Base-by-base conservation (phyloP, 2,329 filamentous ascomycete species). In the Claviceps cyperi region DNA sequence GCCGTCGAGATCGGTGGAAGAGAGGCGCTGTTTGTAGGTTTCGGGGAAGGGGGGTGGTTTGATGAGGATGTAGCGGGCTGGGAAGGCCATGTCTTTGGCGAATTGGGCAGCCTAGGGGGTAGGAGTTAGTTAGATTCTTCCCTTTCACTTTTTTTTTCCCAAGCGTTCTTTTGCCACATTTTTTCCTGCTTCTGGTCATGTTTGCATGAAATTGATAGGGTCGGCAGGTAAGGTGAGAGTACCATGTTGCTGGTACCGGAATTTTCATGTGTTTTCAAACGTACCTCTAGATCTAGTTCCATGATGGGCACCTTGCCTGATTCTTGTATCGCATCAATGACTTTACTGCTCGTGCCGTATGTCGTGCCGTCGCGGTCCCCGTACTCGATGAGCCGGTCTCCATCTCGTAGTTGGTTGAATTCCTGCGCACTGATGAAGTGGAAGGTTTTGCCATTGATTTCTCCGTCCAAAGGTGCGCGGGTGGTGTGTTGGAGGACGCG, bases 291-390 rank as follows among this genome's bases (percentile, higher is more conserved):
- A 50, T 75, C 70, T 57, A 81, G 66, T 53, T 72, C 68, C 55
- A 80, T 68, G 3, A 82, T 55, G 1, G 79, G 73, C 32, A 90
- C 76, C 60, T 81, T 81, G 40, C 75, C 76, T 8, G 67, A 60
- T 44, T 76, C 73, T 17, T 67, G 63, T 22, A 81, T 68, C 13
- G 68, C 67, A 15, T 78, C 74, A 1, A 80, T 67, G 2, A 68
- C 65, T 52, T 73, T 76, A 52, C 67, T 68, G 59, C 70, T 78
- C 2, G 77, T 81, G 21, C 78, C 80, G 53, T 78, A 80, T 54
- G 73, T 67, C 41, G 67, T 63, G 2, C 69, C 73, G 14, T 72
- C 69, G 21, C 70, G 67, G 47, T 70, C 72, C 40, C 68, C 71
- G 53, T 72, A 80, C 59, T 80, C 78, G 39, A 81, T 62, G 41